Evolutionary conservation across 2,329 filamentous ascomycete genomes (phyloP).

Genomic region (Fusarium drepaniforme): DNA sequence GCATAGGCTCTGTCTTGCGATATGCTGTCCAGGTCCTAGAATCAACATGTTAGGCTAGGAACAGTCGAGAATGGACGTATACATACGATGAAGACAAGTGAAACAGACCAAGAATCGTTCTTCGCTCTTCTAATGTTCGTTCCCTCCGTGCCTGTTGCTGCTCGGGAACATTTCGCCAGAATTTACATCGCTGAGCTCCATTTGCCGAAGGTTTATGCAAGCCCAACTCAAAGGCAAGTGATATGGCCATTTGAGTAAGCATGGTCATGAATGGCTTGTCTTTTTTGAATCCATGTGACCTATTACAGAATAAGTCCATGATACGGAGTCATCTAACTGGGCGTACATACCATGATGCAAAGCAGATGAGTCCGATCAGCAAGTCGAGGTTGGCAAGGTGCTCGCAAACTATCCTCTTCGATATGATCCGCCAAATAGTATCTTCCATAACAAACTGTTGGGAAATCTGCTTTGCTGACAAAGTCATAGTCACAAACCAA

Average conservation of each 20-base stretch:
- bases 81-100: slow-evolving; percentile 46
- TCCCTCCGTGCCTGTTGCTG: neutral
- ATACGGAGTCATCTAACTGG: too few species aligned
- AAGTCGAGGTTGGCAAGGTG: slow-evolving; percentile 45
- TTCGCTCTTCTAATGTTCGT: slow-evolving; percentile 25
- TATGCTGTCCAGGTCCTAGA: slow-evolving; percentile 44
- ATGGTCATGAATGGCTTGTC: slow-evolving; percentile 54
- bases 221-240: slow-evolving; percentile 54
- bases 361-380: slow-evolving; percentile 44
- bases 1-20: slow-evolving; percentile 53
- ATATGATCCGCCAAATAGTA: slow-evolving; percentile 42
- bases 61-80: neutral
- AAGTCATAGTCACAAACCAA: slow-evolving; percentile 53
- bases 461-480: slow-evolving; percentile 36
- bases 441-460: slow-evolving; percentile 42
- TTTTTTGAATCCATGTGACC: slow-evolving; percentile 38
- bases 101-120: slow-evolving; percentile 27
- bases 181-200: neutral
- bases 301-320: slow-evolving; percentile 12
- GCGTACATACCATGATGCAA: slow-evolving; percentile 42
- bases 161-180: neutral
- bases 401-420: slow-evolving; percentile 38
- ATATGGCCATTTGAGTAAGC: slow-evolving; percentile 51
- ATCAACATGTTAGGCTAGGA: neutral
- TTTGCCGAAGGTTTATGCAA: slow-evolving; percentile 41